phyloP scores from a whole-genome alignment of 2,329 filamentous ascomycete genomes.

The Fusarium chaquense region DNA sequence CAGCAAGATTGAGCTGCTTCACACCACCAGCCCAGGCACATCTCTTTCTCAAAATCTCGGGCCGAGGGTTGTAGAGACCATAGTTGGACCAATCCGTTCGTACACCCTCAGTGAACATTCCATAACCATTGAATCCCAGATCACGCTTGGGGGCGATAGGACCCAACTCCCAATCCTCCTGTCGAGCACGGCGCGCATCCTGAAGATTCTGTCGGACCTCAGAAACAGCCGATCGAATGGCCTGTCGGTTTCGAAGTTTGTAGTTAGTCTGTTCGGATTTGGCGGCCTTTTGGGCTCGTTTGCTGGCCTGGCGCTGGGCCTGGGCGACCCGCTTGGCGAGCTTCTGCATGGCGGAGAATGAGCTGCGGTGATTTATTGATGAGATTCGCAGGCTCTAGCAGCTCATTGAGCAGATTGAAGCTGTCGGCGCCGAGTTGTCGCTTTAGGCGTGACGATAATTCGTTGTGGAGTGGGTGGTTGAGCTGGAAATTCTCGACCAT shows the following conservation, averaged over 20 bases:
- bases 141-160: constrained; percentile 82
- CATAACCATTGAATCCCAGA: constrained; percentile 72
- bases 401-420: constrained; percentile 45
- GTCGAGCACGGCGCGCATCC: constrained; percentile 64
- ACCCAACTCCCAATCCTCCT: constrained; percentile 83
- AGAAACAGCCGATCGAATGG: constrained; percentile 48
- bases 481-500: constrained; percentile 48
- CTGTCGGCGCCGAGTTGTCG: constrained; percentile 43
- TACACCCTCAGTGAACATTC: constrained; percentile 59
- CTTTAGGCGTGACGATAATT: constrained; percentile 41
- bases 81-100: constrained; percentile 54
- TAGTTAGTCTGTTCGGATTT: constrained; percentile 50
- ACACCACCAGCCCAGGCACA: constrained; percentile 68
- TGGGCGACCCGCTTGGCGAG: constrained; percentile 74
- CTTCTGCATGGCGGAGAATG: constrained; percentile 71
- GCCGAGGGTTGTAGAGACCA: constrained; percentile 47
- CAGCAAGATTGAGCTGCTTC: constrained; percentile 70
- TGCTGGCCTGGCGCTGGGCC: constrained; percentile 73
- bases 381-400: constrained; percentile 39
- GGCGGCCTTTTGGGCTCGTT: constrained; percentile 57
- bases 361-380: constrained; percentile 23
- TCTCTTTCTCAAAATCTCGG: constrained; percentile 56
- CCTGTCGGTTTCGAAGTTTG: constrained; percentile 50
- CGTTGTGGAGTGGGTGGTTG: constrained; percentile 43
- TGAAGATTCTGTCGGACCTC: constrained; percentile 54